Conservation (phyloP, 1,284 basidiomycete genomes). For the Xerocomus alliaceus region DNA sequence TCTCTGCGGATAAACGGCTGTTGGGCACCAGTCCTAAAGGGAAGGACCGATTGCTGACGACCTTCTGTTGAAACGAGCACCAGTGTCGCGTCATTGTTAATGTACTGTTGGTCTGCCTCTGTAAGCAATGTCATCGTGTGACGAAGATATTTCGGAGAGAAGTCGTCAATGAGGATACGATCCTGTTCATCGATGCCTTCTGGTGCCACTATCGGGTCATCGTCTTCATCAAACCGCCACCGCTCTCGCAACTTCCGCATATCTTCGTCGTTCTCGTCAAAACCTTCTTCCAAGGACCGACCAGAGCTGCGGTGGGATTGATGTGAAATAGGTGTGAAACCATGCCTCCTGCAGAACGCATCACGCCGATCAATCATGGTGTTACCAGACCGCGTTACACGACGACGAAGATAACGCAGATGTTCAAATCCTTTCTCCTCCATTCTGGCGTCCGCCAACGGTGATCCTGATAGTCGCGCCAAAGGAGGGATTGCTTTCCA, state of each 20-base stretch:
- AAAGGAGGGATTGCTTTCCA: conserved; percentile 65
- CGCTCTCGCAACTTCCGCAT: conserved; percentile 58
- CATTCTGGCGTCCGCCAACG: conserved; percentile 43
- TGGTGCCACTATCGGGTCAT: conserved; percentile 60
- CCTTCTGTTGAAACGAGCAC: conserved; percentile 48
- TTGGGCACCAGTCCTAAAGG: conserved; percentile 45
- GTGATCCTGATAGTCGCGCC: conserved; percentile 45
- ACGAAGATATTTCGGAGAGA: conserved; percentile 63
- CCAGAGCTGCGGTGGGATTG: conserved; percentile 20
- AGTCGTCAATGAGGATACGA: conserved; percentile 73
- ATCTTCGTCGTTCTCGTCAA: conserved; percentile 51
- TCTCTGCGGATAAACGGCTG: conserved; percentile 50
- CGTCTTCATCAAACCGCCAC: conserved; percentile 76
- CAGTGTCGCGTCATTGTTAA: conserved; percentile 55
- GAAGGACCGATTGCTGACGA: conserved; percentile 45
- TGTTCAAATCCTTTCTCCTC: conserved; percentile 42
- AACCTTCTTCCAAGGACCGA: conserved; percentile 33
- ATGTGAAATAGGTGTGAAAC: conserved; percentile 28
- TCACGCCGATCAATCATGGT: conserved; percentile 78
- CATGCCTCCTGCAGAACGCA: conserved; percentile 38
- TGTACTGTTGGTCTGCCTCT: conserved; percentile 51
- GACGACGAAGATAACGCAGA: conserved; percentile 69
- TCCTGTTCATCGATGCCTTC: conserved; percentile 74
- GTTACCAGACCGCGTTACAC: conserved; percentile 83
- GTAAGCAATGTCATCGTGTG: conserved; percentile 61